Evolutionary conservation across 345 rosid species (phyloP).

Genomic region (Eucalyptus virginea): DNA sequence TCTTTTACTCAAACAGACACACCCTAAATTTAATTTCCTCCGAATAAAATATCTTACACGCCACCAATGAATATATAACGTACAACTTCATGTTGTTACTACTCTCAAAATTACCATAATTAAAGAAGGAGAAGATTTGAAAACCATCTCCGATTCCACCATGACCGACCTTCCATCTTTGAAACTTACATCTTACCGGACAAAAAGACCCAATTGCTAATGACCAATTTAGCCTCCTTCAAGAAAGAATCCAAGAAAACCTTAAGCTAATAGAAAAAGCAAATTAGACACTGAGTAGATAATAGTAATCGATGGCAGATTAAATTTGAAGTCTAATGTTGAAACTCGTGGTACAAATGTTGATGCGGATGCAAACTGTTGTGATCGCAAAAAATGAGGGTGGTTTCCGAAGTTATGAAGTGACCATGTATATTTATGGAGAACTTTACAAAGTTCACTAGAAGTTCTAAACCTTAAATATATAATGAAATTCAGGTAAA

Average conservation of each 20-base stretch:
- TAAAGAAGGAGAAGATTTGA: background rate
- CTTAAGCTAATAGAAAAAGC: background rate
- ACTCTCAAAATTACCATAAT: background rate
- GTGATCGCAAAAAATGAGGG: background rate
- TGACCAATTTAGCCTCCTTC: background rate
- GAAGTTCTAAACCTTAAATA: background rate
- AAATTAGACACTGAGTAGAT: background rate
- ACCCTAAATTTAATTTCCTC: background rate
- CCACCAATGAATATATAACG: background rate
- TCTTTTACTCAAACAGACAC: background rate
- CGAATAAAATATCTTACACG: background rate
- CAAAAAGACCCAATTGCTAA: background rate
- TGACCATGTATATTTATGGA: background rate
- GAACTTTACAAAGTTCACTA: background rate
- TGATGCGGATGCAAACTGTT: background rate
- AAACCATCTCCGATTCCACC: background rate
- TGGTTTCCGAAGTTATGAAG: background rate
- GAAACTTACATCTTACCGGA: background rate
- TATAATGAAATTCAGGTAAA: background rate
- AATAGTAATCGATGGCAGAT: background rate
- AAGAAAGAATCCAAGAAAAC: background rate
- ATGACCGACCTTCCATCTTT: background rate
- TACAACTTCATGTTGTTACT: background rate
- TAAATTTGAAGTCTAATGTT: background rate
- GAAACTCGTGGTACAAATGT: background rate